phyloP scores from a whole-genome alignment of 768 basidiomycete genomes.

The Kwoniella newhampshirensis region DNA sequence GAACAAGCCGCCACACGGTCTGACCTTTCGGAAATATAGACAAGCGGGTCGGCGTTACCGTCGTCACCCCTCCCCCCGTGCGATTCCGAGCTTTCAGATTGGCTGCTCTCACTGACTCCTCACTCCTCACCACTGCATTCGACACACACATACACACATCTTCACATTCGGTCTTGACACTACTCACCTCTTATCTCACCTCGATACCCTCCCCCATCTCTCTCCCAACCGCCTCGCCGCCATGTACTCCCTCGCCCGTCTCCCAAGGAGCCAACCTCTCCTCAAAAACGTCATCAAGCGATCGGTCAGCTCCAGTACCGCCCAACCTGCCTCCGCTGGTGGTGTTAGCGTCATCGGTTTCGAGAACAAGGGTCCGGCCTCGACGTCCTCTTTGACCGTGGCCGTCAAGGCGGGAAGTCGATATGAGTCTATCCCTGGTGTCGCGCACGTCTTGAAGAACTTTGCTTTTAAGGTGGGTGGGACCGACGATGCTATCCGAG shows the following conservation, averaged over 20 bases:
- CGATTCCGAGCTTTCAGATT: slow-evolving; percentile 3
- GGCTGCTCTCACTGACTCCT: background rate
- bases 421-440: slow-evolving; percentile 82
- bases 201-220: slow-evolving; percentile 5
- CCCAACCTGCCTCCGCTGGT: slow-evolving; percentile 65
- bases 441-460: slow-evolving; percentile 93
- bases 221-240: too few relatives aligned
- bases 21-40: background rate
- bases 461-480: slow-evolving; percentile 92
- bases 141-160: too few relatives aligned
- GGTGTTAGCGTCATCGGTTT: slow-evolving; percentile 76
- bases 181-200: slow-evolving; percentile 10
- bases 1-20: slow-evolving; percentile 4
- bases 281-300: slow-evolving; percentile 25
- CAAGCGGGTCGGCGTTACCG: background rate
- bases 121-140: too few relatives aligned
- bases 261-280: slow-evolving; percentile 17
- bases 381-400: slow-evolving; percentile 78
- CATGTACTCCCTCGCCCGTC: slow-evolving; percentile 31
- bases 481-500: background rate
- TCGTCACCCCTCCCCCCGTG: background rate
- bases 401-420: slow-evolving; percentile 90
- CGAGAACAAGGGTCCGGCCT: slow-evolving; percentile 70
- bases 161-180: background rate
- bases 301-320: slow-evolving; percentile 59